A percentile compares a stretch with the other conserved stretches of the same genome.
Evolutionary conservation across 257 asterid species (phyloP).

Genomic region (Capsicum chinense): DNA sequence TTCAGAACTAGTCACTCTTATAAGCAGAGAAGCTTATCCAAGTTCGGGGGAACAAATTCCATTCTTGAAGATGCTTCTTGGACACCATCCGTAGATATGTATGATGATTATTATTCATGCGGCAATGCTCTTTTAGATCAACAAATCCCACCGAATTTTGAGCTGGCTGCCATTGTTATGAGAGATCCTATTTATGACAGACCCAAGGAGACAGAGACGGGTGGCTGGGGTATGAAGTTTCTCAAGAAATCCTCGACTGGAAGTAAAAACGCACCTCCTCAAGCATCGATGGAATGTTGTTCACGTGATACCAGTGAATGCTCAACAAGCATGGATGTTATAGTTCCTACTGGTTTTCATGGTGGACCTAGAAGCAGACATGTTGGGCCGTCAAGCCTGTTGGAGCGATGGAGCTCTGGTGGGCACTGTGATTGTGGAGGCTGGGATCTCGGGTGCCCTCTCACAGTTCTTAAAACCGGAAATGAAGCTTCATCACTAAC

Average conservation of each 20-base stretch:
- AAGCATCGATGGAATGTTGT: slow-evolving; percentile 37
- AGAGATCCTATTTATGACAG: slow-evolving; percentile 50
- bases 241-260: slow-evolving; percentile 50
- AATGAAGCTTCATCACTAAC: slow-evolving; percentile 34
- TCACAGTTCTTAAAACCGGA: slow-evolving; percentile 56
- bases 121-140: slow-evolving; percentile 35
- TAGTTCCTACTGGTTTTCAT: slow-evolving; percentile 82
- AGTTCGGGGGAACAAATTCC: slow-evolving; percentile 47
- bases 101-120: slow-evolving; percentile 33
- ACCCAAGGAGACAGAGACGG: slow-evolving; percentile 48
- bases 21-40: slow-evolving; percentile 51
- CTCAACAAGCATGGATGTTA: slow-evolving; percentile 64
- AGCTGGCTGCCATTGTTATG: slow-evolving; percentile 77
- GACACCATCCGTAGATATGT: slow-evolving; percentile 48
- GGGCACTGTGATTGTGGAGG: slow-evolving; percentile 96
- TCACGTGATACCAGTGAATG: slow-evolving; percentile 50
- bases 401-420: slow-evolving; percentile 77
- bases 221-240: slow-evolving; percentile 97
- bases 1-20: slow-evolving; percentile 51
- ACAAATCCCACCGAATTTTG: slow-evolving; percentile 52
- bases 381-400: slow-evolving; percentile 77
- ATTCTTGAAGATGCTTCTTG: slow-evolving; percentile 52
- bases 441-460: slow-evolving; percentile 92
- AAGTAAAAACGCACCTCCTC: slow-evolving; percentile 29
- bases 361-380: slow-evolving; percentile 73